Evolutionary conservation across 495 filamentous ascomycete genomes (phyloP).

Genomic region (Tuber aestivum): DNA sequence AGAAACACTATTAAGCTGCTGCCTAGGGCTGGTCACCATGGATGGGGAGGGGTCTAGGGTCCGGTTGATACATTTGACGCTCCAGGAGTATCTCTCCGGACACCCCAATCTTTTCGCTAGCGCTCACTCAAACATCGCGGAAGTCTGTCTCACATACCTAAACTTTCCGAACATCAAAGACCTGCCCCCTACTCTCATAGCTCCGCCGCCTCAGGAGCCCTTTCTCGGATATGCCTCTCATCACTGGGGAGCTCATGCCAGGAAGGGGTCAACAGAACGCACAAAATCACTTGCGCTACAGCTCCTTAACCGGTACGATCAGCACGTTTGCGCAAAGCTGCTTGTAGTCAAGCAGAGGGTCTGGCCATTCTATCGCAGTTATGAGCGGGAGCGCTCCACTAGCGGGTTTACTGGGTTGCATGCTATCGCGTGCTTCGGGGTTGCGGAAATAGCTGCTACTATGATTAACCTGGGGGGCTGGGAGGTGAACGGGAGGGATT

Average conservation of each 20-base stretch:
- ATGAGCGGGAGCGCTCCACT: accelerated
- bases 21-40: neutral
- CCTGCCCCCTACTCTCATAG: neutral
- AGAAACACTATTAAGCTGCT: neutral
- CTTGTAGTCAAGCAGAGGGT: neutral
- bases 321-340: neutral
- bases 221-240: neutral
- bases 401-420: neutral
- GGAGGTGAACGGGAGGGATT: neutral
- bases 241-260: neutral
- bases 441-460: neutral
- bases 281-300: neutral
- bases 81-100: neutral
- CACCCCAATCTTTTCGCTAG: neutral
- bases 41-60: neutral
- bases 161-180: neutral
- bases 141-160: neutral
- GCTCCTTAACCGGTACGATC: neutral
- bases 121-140: neutral
- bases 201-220: neutral
- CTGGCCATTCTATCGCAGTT: neutral
- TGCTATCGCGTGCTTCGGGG: neutral
- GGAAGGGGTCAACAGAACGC: neutral
- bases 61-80: neutral
- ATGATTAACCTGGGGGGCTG: neutral